phyloP scores from a whole-genome alignment of 106 monocot species.

The Xerophyta viscosa region DNA sequence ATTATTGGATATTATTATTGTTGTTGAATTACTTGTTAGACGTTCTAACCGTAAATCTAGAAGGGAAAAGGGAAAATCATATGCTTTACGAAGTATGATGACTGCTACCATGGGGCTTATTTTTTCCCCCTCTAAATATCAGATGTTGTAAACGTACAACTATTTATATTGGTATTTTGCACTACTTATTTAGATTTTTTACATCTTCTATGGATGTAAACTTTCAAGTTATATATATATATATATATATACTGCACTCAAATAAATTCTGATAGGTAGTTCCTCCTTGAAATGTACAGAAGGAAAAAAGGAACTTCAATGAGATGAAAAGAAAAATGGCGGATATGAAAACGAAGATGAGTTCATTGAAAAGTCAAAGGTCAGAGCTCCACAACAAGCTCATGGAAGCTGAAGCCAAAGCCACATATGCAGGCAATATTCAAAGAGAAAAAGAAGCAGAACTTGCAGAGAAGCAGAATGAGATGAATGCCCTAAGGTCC shows the following conservation, averaged over 20 bases:
- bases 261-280: neutral
- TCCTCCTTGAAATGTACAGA: constrained; percentile 11
- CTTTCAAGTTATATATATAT: neutral
- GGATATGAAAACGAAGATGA: constrained; percentile 12
- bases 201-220: too few species aligned
- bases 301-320: constrained; percentile 25
- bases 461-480: constrained; percentile 31
- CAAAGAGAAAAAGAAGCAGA: constrained; percentile 21
- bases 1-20: too few species aligned
- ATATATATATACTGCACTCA: too few species aligned
- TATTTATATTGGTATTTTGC: too few species aligned
- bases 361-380: constrained; percentile 14
- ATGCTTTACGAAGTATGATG: too few species aligned
- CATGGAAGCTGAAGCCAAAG: constrained; percentile 11
- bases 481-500: constrained; percentile 13
- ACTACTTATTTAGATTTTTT: too few species aligned
- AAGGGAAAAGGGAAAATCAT: too few species aligned
- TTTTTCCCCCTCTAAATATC: too few species aligned
- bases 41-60: too few species aligned
- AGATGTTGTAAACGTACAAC: too few species aligned
- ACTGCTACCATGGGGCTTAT: too few species aligned
- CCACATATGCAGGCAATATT: constrained; percentile 6
- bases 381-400: constrained; percentile 30
- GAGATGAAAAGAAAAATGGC: constrained; percentile 27
- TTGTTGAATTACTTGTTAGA: too few species aligned